phyloP scores from a whole-genome alignment of 805 yeast genomes.

The Dipodascopsis uninucleata region DNA sequence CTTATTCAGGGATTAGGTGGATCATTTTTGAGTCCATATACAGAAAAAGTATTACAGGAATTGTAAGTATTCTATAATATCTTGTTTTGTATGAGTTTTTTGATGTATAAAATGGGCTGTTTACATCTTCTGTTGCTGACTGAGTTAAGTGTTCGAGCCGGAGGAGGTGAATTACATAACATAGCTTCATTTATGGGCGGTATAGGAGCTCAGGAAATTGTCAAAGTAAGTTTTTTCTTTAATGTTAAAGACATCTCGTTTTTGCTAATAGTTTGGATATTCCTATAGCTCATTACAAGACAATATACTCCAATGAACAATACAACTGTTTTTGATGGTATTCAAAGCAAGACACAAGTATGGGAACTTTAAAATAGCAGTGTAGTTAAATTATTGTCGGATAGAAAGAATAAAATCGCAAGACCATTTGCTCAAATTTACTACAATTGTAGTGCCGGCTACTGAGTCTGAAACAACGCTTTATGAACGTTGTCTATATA shows the following conservation, averaged over 20 bases:
- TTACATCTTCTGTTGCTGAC: not conserved
- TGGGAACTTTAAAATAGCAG: slow-evolving; percentile 12
- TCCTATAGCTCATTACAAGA: slow-evolving; percentile 48
- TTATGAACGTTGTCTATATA: no score
- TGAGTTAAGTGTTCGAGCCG: slow-evolving; percentile 30
- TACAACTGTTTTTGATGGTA: slow-evolving; percentile 69
- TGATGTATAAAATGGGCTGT: no score
- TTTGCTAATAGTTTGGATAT: not conserved
- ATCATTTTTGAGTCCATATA: slow-evolving; percentile 6
- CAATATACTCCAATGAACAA: slow-evolving; percentile 81
- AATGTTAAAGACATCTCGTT: no score
- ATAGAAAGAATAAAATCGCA: no score
- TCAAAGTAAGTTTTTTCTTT: slow-evolving; percentile 46
- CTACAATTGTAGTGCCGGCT: no score
- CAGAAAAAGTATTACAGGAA: slow-evolving; percentile 44
- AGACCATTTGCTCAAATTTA: no score
- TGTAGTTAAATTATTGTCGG: no score
- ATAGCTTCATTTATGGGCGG: slow-evolving; percentile 76
- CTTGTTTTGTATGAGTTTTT: not conserved
- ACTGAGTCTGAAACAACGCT: no score
- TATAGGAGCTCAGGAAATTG: slow-evolving; percentile 75
- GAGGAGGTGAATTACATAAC: slow-evolving; percentile 52
- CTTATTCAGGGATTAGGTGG: slow-evolving; percentile 16
- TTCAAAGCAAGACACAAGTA: slow-evolving; percentile 45
- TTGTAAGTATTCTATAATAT: slow-evolving; percentile 36